Conservation (phyloP, 179 eudicot species). For the Pouteria campechiana region DNA sequence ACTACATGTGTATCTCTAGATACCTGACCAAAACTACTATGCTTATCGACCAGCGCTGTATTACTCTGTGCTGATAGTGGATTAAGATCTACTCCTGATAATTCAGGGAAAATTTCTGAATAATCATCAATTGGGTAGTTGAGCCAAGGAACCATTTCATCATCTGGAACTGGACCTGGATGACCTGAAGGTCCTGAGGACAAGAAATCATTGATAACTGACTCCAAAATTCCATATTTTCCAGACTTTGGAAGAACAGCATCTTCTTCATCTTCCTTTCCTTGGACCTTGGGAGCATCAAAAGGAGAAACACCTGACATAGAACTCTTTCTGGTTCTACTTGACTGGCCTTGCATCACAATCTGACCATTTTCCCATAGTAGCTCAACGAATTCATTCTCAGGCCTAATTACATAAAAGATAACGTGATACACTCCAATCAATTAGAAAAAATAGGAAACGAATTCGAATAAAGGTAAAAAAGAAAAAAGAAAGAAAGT, state of each 20-base stretch:
- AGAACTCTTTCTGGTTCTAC: constrained; percentile 32
- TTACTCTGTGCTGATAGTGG: constrained; percentile 24
- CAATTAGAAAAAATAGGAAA: too few relatives aligned
- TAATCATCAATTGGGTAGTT: constrained; percentile 41
- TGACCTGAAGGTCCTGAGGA: constrained; percentile 41
- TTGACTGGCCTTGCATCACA: constrained; percentile 65
- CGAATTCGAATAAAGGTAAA: too few relatives aligned
- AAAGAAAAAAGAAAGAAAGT: too few relatives aligned
- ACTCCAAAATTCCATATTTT: constrained; percentile 35
- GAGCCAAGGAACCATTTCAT: constrained; percentile 75
- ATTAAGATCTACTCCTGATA: constrained; percentile 55
- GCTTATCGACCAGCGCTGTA: constrained; percentile 27
- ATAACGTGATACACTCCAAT: too few relatives aligned
- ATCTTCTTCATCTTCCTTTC: constrained; percentile 14
- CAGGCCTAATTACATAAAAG: too few relatives aligned
- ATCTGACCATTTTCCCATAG: constrained; percentile 71
- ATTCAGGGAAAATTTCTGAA: constrained; percentile 51
- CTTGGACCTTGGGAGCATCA: constrained; percentile 21
- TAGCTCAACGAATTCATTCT: constrained; percentile 44
- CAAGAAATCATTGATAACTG: constrained; percentile 25
- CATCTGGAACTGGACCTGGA: constrained; percentile 41
- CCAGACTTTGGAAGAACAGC: constrained; percentile 15
- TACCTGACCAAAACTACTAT: constrained; percentile 12
- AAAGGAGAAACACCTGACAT: constrained; percentile 23
- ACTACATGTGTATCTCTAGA: constrained; percentile 13